Evolutionary conservation across 2,329 filamentous ascomycete genomes (phyloP).

Genomic region (Pestalotiopsis sp.): DNA sequence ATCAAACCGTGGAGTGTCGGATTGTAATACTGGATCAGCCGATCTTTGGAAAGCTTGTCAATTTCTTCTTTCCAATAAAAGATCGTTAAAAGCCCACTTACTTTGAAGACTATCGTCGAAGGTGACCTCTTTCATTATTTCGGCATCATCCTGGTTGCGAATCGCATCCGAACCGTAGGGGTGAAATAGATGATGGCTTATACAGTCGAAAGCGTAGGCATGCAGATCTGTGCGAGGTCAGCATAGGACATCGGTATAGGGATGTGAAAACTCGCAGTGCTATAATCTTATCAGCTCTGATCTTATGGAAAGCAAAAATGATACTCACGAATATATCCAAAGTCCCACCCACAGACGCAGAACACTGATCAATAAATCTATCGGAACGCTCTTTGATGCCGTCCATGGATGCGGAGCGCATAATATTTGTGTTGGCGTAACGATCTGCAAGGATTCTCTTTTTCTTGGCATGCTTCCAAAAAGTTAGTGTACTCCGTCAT

Average conservation of each 20-base stretch:
- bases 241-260: constrained; percentile 14
- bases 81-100: constrained; percentile 38
- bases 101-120: constrained; percentile 70
- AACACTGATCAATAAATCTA: constrained; percentile 57
- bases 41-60: constrained; percentile 45
- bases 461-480: constrained; percentile 59
- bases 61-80: not conserved
- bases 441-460: constrained; percentile 67
- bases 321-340: constrained; percentile 63
- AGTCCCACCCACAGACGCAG: constrained; percentile 42
- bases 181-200: constrained; percentile 71
- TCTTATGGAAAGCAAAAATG: not conserved
- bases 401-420: constrained; percentile 54
- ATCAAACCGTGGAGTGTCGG: constrained; percentile 53
- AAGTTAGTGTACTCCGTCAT: not conserved
- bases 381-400: constrained; percentile 61
- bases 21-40: constrained; percentile 59
- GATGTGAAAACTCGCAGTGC: not conserved
- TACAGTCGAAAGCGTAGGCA: constrained; percentile 70
- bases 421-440: constrained; percentile 70
- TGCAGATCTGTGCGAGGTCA: constrained; percentile 48
- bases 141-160: constrained; percentile 54
- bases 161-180: constrained; percentile 66
- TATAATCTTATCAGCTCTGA: not conserved
- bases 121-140: constrained; percentile 70